phyloP scores from a whole-genome alignment of 768 basidiomycete species.

The Trametes elegans region DNA sequence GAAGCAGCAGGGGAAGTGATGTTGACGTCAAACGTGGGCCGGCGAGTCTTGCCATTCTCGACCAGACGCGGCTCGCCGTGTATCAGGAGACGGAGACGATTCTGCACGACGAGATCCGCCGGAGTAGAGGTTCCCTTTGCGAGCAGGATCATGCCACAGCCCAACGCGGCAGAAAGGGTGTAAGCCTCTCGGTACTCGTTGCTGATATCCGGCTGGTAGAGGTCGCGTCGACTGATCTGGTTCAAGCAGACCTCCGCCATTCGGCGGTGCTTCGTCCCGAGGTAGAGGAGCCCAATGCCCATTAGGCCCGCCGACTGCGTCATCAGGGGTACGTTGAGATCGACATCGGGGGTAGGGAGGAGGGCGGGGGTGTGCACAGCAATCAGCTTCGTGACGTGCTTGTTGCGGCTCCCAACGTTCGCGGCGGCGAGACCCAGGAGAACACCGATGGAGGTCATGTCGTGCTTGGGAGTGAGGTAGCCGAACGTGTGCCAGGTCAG shows the following conservation, averaged over 20 bases:
- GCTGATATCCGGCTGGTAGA: conserved; percentile 79
- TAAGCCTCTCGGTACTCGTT: conserved; percentile 92
- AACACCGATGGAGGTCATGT: conserved; percentile 90
- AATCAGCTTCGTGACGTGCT: conserved; percentile 86
- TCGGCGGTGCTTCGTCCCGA: conserved; percentile 81
- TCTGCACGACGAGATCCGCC: conserved; percentile 69
- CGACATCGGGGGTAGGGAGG: conserved; percentile 81
- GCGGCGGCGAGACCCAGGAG: conserved; percentile 92
- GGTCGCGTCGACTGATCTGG: conserved; percentile 77
- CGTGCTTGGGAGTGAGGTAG: conserved; percentile 95
- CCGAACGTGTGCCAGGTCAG: conserved; percentile 94
- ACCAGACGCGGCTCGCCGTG: conserved; percentile 62
- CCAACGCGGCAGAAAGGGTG: conserved; percentile 81
- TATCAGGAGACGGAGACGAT: conserved; percentile 69
- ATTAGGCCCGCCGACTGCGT: conserved; percentile 88
- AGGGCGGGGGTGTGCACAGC: conserved; percentile 93
- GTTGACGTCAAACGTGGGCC: conserved; percentile 73
- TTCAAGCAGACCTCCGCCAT: conserved; percentile 92
- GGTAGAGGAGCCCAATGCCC: conserved; percentile 86
- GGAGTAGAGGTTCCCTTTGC: conserved; percentile 79
- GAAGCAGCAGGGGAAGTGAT: conserved; percentile 91
- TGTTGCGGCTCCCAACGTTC: conserved; percentile 80
- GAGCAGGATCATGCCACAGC: conserved; percentile 96
- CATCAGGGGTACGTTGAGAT: conserved; percentile 86
- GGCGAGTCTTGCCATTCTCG: conserved; percentile 34